phyloP scores from a whole-genome alignment of 495 filamentous ascomycete species.

The Glutinoglossum americanum region DNA sequence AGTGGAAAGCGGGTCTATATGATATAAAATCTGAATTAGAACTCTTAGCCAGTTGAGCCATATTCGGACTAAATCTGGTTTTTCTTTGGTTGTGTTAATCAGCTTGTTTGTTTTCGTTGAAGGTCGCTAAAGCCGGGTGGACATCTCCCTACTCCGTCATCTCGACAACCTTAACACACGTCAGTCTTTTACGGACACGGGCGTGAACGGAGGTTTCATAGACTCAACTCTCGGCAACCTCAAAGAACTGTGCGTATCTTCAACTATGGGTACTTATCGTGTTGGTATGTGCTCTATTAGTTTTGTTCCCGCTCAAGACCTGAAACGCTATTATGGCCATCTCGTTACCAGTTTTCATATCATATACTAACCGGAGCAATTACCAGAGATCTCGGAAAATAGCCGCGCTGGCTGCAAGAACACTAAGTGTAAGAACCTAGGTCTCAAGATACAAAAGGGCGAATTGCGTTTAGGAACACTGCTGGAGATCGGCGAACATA shows the following conservation, averaged over 20 bases:
- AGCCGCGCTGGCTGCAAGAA: slow-evolving; percentile 47
- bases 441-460: slow-evolving; percentile 53
- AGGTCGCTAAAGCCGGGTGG: not conserved
- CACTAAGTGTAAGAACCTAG: slow-evolving; percentile 38
- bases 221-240: not conserved
- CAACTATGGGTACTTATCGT: slow-evolving; percentile 4
- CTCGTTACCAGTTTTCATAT: not conserved
- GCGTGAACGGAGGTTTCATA: not conserved
- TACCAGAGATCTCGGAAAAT: slow-evolving; percentile 35
- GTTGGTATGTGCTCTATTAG: not conserved
- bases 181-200: not conserved
- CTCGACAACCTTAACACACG: not conserved
- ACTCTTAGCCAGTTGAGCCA: not conserved
- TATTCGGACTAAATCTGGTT: not conserved
- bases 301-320: not conserved
- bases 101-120: not conserved
- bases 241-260: not conserved
- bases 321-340: not conserved
- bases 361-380: not conserved
- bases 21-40: not conserved
- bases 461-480: slow-evolving; percentile 49
- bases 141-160: not conserved
- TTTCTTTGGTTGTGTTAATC: not conserved
- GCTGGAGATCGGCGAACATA: slow-evolving; percentile 28
- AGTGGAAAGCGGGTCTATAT: not conserved